phyloP scores from a whole-genome alignment of 192 early-diverging fungal genomes.

The Mortierella hygrophila region DNA sequence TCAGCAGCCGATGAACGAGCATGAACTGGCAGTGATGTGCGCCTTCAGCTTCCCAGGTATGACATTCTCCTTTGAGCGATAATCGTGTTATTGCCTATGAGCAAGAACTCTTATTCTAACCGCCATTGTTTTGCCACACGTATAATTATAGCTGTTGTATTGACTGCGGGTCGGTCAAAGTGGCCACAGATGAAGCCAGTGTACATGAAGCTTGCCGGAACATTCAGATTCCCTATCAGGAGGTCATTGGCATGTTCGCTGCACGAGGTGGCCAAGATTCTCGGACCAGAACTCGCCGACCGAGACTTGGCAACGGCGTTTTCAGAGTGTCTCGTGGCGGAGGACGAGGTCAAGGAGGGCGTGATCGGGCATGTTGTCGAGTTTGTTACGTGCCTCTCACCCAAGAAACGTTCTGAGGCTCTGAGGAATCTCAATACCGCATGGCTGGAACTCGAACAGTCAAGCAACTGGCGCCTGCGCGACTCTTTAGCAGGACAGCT shows the following conservation, averaged over 20 bases:
- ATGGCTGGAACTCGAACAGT: conserved; percentile 71
- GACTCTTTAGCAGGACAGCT: conserved; percentile 80
- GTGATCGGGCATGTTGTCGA: conserved; percentile 77
- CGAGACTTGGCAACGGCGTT: conserved; percentile 66
- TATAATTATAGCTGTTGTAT: conserved; percentile 58
- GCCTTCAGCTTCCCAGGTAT: conserved; percentile 71
- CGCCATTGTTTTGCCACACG: neutral
- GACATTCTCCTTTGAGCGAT: too few relatives aligned
- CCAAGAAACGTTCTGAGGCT: conserved; percentile 73
- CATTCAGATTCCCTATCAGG: conserved; percentile 65
- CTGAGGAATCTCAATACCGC: conserved; percentile 76
- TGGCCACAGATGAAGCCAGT: conserved; percentile 69
- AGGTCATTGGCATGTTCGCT: conserved; percentile 70
- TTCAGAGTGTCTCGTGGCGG: conserved; percentile 63
- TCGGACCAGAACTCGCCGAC: conserved; percentile 68
- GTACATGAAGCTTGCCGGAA: conserved; percentile 39
- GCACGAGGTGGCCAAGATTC: conserved; percentile 69
- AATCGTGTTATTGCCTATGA: neutral
- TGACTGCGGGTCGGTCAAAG: conserved; percentile 66
- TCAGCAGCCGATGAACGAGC: conserved; percentile 63
- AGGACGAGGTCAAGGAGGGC: conserved; percentile 79
- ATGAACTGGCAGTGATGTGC: conserved; percentile 66
- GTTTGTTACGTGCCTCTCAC: conserved; percentile 73
- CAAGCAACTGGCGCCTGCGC: conserved; percentile 79
- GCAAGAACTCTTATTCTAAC: neutral